Evolutionary conservation across 1,139 yeast genomes (phyloP).

Genomic region (Candida tropicalis): DNA sequence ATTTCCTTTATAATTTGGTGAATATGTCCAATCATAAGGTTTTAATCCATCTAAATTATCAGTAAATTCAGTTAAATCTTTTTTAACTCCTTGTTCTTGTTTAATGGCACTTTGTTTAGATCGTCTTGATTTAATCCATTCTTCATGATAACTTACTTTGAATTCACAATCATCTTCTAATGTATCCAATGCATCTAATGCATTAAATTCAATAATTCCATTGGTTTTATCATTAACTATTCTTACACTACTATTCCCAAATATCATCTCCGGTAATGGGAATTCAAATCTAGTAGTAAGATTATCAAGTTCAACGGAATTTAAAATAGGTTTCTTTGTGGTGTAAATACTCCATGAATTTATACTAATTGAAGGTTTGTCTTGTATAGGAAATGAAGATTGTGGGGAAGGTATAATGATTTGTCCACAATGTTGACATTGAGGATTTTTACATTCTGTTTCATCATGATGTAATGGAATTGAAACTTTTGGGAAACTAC

Average conservation of each 20-base stretch:
- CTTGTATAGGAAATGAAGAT: conserved; percentile 61
- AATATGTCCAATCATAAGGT: conserved; percentile 97
- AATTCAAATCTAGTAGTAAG: conserved; percentile 59
- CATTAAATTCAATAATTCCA: conserved; percentile 60
- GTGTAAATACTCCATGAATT: conserved; percentile 80
- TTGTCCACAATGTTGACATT: conserved; percentile 65
- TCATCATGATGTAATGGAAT: conserved; percentile 11
- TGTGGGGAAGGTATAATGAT: conserved; percentile 76
- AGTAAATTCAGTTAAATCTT: conserved; percentile 42
- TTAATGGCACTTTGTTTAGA: conserved; percentile 27
- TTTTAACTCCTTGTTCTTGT: conserved; percentile 29
- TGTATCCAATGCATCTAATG: conserved; percentile 76
- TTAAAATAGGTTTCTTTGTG: conserved; percentile 74
- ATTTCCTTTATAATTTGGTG: conserved; percentile 77
- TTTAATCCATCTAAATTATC: conserved; percentile 45
- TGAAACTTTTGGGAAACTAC: conserved; percentile 11
- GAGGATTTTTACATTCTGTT: conserved; percentile 48
- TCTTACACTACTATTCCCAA: conserved; percentile 80
- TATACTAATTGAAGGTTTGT: conserved; percentile 65
- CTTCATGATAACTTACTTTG: conserved; percentile 83
- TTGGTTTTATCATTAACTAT: conserved; percentile 30
- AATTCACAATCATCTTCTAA: conserved; percentile 49
- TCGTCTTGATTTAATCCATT: conserved; percentile 76
- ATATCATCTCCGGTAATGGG: conserved; percentile 97
- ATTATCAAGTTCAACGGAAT: conserved; percentile 70